Base-by-base conservation (phyloP, 768 basidiomycete genomes). In the Fistulinella prunicolor region DNA sequence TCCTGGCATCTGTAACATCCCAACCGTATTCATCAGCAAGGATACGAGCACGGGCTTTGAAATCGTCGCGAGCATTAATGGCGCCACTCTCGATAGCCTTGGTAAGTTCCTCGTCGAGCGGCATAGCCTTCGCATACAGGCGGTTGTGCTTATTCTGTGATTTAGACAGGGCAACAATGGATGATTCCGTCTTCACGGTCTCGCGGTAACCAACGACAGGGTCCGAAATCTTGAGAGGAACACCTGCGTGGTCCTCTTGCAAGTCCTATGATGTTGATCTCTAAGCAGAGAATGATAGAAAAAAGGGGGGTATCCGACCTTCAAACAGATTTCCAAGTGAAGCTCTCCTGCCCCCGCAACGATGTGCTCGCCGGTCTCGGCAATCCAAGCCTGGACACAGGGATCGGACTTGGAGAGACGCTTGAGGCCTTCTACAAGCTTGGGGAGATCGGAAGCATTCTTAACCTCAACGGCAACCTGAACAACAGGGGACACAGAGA, bases 81-180 rank as follows among this genome's bases (percentile, higher is more conserved):
- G 80, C 83, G 60, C 96, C 96, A 47, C 57, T 60, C 70, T 98
- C 96, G 61, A 99, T 97, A 51, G 92, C 96, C 60, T 82, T 80
- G 55, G 93, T 85, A 51, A 98, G 82, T 68, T 97, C 94, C 65
- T 99, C 96, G 21, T 90, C 93, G 48, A 99, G 67, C 30, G 96
- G 96, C 74, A 85, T 56, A 30, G 96, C 96, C 79, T 94, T 94
- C 58, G 85, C 81, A 71, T 86, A 99, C 49, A 99, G 79, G 75
- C 96, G 90, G 71, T 99, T 99, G 85, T 99, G 96, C 81, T 98
- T 99, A 82, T 99, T 98, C 75, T 97, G 96, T 19, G 96, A 98
- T 73, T 99, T 99, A 50, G 96, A 98, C 32, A 99, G 79, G 23
- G 96, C 96, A 58, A 91, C 86, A 60, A 98, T 98, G 42, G 85